Percentiles rank a stretch among this genome's conserved stretches.
These are phyloP conservation scores for Teratosphaeria zuluensis DNA, from an alignment of 2,329 filamentous ascomycete genomes.

Conservation along the genomic window DNA sequence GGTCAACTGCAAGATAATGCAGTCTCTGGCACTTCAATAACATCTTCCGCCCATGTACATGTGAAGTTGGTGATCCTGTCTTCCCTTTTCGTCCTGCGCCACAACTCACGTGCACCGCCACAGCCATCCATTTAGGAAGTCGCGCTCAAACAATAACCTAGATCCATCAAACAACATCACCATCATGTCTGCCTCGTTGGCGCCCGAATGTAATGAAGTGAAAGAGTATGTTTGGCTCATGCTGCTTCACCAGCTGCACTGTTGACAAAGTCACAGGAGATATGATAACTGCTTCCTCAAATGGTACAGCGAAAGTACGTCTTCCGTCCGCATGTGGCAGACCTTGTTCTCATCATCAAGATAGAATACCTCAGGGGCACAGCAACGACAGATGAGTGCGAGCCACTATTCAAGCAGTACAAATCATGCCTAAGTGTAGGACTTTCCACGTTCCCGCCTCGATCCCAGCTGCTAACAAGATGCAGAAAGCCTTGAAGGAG, in stretches of 20 bases:
- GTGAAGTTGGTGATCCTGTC: neutral
- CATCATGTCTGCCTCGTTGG: conserved; percentile 87
- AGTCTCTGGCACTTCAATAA: neutral
- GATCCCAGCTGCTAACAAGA: neutral
- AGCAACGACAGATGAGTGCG: conserved; percentile 77
- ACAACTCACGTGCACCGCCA: neutral
- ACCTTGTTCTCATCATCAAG: neutral
- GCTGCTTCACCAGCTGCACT: neutral
- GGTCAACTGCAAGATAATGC: too few relatives aligned
- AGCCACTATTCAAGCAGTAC: conserved; percentile 77
- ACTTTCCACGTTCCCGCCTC: neutral
- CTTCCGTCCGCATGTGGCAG: neutral
- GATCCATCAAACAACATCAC: neutral
- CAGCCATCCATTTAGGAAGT: neutral
- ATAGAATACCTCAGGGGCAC: conserved; percentile 78
- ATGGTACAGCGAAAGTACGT: conserved; percentile 97
- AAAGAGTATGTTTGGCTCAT: conserved; percentile 62
- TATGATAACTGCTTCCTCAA: conserved; percentile 98
- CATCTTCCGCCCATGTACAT: neutral
- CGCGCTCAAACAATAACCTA: neutral
- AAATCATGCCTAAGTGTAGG: conserved; percentile 73
- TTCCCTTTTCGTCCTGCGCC: neutral
- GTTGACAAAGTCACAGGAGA: conserved; percentile 46
- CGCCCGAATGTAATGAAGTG: conserved; percentile 86
- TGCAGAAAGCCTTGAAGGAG: conserved; percentile 72